Base-by-base conservation (phyloP, 208 protist genomes). In the Crithidia mellificae region DNA sequence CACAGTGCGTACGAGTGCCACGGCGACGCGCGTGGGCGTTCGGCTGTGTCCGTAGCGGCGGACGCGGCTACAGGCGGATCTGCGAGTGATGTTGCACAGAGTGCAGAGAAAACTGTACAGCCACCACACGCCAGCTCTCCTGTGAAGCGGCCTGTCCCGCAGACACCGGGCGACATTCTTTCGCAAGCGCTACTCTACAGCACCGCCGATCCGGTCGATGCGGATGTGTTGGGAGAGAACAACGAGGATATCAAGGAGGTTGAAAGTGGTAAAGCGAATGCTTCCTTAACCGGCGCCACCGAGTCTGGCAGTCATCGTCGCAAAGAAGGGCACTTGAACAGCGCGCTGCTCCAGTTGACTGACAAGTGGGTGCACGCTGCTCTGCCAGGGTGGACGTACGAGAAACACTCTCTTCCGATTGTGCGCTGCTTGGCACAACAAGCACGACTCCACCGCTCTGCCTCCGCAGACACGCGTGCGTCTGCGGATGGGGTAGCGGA, bases 151-250 rank as follows among this genome's bases (percentile, higher is more conserved):
- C 63, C 63, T 2, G 63, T 66, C 3, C 74, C 78, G 20, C 56
- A 51, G 20, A 87, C 77, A 0, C 82, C 82, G 7, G 82, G 68
- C 7, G 82, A 87, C 46, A 68, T 87, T 49, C 66, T 84, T 6
- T 63, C 73, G 0, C 73, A 74, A 17, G 20, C 82, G 0, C 68
- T 87, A 14, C 76, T 87, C 39, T 87, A 82, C 66, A 69, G 78
- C 44, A 50, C 52, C 4, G 59, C 61, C 7, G n/a, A 63, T 14
- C 27, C 43, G 0, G 50, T 41, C 3, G n/a, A 49, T n/a, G n/a
- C n/a, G n/a, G n/a, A n/a, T n/a, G n/a, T n/a, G n/a, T n/a, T n/a
- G n/a, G n/a, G n/a, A n/a, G n/a, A n/a, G n/a, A n/a, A n/a, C 1
- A 25, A 38, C 11, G 62, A 54, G 15, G 38, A 52, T 2, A n/a